These are phyloP conservation scores for Citrus inodora DNA, from an alignment of 345 rosid genomes.

Conservation along the genomic window DNA sequence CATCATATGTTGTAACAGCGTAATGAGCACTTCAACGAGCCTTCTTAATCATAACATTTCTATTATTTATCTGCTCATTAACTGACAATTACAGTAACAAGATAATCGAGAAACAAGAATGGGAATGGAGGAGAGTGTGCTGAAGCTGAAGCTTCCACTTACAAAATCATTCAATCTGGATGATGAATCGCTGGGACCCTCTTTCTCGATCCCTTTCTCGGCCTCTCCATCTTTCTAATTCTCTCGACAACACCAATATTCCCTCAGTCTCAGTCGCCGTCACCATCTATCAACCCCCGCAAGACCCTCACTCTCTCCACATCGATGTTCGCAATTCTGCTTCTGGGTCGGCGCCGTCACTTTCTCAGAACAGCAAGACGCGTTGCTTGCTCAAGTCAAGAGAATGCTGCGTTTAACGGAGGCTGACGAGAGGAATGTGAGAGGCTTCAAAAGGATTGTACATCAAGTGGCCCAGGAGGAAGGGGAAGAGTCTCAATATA, in stretches of 20 bases:
- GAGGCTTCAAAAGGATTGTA: conserved; percentile 26
- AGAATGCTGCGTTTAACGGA: conserved; percentile 49
- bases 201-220: conserved; percentile 36
- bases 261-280: conserved; percentile 20
- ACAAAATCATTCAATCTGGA: conserved; percentile 31
- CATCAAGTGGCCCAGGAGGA: neutral
- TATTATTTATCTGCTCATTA: too few relatives aligned
- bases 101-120: too few relatives aligned
- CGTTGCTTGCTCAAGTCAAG: conserved; percentile 35
- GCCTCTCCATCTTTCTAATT: conserved; percentile 31
- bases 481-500: neutral
- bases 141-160: conserved; percentile 9
- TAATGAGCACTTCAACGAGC: too few relatives aligned
- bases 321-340: conserved; percentile 18
- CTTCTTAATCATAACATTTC: too few relatives aligned
- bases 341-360: neutral
- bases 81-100: too few relatives aligned
- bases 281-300: conserved; percentile 14
- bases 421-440: conserved; percentile 27
- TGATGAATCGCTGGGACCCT: conserved; percentile 49
- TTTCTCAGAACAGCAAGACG: conserved; percentile 19
- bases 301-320: conserved; percentile 22
- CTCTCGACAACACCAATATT: neutral
- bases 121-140: conserved; percentile 2
- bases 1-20: too few relatives aligned